Percentiles rank a stretch among this genome's conserved stretches.
Conservation (phyloP, 2,329 filamentous ascomycete genomes). For the Arthrobotrys sphaeroides region DNA sequence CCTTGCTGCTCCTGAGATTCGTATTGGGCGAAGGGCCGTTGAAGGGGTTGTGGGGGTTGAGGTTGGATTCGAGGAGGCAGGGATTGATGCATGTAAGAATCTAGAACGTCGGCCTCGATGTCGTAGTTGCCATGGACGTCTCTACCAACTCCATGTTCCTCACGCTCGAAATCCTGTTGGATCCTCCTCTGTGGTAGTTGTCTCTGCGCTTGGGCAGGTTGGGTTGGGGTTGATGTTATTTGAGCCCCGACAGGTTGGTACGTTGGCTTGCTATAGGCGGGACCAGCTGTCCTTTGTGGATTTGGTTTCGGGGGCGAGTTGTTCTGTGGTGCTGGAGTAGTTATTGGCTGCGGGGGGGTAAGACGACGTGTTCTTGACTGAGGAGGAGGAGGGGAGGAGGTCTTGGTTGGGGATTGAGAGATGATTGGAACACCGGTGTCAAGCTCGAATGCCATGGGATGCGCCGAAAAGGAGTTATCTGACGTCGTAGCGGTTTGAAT, state of each 20-base stretch:
- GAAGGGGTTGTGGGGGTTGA: constrained; percentile 28
- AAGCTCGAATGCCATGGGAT: constrained; percentile 50
- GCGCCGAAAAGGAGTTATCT: constrained; percentile 12
- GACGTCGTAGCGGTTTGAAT: not conserved
- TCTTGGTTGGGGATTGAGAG: not conserved
- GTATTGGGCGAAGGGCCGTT: constrained; percentile 41
- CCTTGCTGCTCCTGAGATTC: constrained; percentile 16
- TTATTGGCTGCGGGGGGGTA: constrained; percentile 31
- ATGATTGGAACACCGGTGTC: constrained; percentile 37
- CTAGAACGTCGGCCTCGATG: constrained; percentile 49
- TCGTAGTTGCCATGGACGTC: constrained; percentile 49
- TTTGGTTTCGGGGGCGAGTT: constrained; percentile 6
- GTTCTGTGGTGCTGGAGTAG: constrained; percentile 17
- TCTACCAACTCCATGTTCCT: constrained; percentile 51
- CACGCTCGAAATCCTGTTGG: constrained; percentile 29
- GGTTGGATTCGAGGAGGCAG: constrained; percentile 20
- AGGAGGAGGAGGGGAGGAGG: constrained; percentile 1
- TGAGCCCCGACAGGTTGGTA: constrained; percentile 16
- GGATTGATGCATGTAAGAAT: constrained; percentile 39
- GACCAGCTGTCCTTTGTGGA: constrained; percentile 5
- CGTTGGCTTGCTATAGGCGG: constrained; percentile 29
- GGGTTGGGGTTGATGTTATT: constrained; percentile 22
- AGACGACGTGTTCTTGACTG: constrained; percentile 27
- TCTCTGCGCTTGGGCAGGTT: constrained; percentile 18
- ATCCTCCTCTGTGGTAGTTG: not conserved